phyloP scores from a whole-genome alignment of 768 basidiomycete genomes.

The Aureoboletus auriporus region DNA sequence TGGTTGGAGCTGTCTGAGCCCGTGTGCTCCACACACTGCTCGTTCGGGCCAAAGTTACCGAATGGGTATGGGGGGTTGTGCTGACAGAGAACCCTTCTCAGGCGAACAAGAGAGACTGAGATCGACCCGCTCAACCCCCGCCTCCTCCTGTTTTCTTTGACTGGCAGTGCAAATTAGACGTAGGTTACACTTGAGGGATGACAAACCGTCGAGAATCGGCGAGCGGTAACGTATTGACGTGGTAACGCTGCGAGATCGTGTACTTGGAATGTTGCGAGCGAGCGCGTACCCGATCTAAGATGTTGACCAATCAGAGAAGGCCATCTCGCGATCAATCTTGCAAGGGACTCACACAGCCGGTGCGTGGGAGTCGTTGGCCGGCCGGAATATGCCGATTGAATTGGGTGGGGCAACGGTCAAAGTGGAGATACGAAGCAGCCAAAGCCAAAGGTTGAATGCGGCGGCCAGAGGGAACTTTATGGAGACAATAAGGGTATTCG shows the following conservation, averaged over 20 bases:
- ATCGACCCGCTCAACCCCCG: constrained; percentile 11
- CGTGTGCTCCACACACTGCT: too few species aligned
- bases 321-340: constrained; percentile 20
- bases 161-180: constrained; percentile 9
- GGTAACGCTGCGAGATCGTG: constrained; percentile 1
- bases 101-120: constrained; percentile 8
- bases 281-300: not conserved
- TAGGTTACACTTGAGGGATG: constrained; percentile 5
- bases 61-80: constrained; percentile 12
- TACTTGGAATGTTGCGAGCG: not conserved
- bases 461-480: not conserved
- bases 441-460: constrained; percentile 7
- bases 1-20: constrained; percentile 2
- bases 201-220: not conserved
- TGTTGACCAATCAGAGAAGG: constrained; percentile 11
- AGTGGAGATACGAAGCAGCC: constrained; percentile 23
- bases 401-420: constrained; percentile 12
- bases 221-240: constrained; percentile 14
- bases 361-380: constrained; percentile 21
- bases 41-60: constrained; percentile 13
- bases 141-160: not conserved
- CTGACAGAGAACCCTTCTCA: constrained; percentile 3
- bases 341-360: constrained; percentile 23
- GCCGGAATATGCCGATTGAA: constrained; percentile 29
- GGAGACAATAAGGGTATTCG: constrained; percentile 15